Conservation (phyloP, 208 protist species). For the Leishmania braziliensis region DNA sequence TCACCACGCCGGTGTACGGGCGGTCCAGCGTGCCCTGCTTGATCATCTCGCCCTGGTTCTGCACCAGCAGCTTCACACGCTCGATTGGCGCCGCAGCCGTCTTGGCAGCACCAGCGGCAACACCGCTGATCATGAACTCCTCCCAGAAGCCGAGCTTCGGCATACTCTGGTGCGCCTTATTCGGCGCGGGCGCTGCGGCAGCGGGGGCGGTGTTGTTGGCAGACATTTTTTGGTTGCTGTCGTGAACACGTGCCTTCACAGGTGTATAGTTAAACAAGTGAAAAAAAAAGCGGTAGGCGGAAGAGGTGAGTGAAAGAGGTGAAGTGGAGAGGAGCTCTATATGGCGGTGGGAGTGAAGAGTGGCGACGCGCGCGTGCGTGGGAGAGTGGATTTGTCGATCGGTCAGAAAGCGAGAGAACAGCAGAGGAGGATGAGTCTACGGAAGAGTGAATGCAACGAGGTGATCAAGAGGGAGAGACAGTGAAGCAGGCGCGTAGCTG, state of each 20-base stretch:
- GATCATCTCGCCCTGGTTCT: slow-evolving; percentile 91
- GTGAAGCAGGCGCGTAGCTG: neutral
- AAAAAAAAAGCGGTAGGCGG: neutral
- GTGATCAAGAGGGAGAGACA: neutral
- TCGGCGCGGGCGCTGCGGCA: slow-evolving; percentile 22
- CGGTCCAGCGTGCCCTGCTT: slow-evolving; percentile 76
- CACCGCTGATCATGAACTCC: slow-evolving; percentile 85
- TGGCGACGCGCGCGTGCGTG: neutral
- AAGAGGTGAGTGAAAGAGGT: neutral
- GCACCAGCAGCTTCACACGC: slow-evolving; percentile 96
- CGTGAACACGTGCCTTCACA: neutral
- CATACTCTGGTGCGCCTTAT: slow-evolving; percentile 30
- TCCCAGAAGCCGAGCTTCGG: slow-evolving; percentile 69
- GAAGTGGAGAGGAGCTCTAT: too few relatives aligned
- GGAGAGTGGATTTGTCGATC: neutral
- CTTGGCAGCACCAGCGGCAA: slow-evolving; percentile 88
- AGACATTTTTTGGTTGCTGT: slow-evolving; percentile 19
- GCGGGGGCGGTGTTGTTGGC: slow-evolving; percentile 7
- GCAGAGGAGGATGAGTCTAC: neutral
- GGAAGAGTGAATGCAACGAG: neutral
- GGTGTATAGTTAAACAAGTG: neutral
- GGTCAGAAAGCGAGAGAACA: neutral
- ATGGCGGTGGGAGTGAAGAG: neutral
- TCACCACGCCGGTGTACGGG: slow-evolving; percentile 94
- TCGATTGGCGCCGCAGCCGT: slow-evolving; percentile 95